Base-by-base conservation (phyloP, 768 basidiomycete genomes). In the Steccherinum ochraceum region DNA sequence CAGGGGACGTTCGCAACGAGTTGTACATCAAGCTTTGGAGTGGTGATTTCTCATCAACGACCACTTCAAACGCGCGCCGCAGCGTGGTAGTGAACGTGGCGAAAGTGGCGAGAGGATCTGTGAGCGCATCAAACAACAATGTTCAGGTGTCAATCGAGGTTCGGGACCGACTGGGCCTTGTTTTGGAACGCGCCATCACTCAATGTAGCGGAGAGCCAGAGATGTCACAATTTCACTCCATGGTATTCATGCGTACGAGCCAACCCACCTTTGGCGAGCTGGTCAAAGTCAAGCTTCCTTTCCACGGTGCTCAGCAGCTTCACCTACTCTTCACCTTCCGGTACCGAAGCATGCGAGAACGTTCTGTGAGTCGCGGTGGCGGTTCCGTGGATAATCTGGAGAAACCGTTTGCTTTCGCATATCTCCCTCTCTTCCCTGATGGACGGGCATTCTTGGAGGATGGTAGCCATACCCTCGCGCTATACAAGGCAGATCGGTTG, bases 1-100 rank as follows among this genome's bases (percentile, higher is more conserved):
- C 94, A 2, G 90, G 89, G 5, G 87, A 90, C 54, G 69, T 81
- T n/a, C 83, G 95, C 13, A 97, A 98, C 61, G 95, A 98, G 56
- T 75, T 97, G 12, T 98, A 97, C 67, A 79, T 97, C 71, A 96
- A 96, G 66, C 78, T 98, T 0, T 97, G 93, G 93, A 86, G 84
- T 50, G 95, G 91, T 35, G 88, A 93, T 55, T 98, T 98, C 63
- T 69, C 75, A 2, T 69, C 79, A 0, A 72, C 78, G 2, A 77
- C 79, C 52, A 67, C 65, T 40, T 68, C 69, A 23, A 68, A 72
- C 40, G 73, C 84, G 2, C 84, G 85, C 41, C 67, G 72, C 24
- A 78, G 73, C 56, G 73, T 89, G 46, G n/a, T n/a, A n/a, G n/a
- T n/a, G n/a, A n/a, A n/a, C n/a, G 30, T 35, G 30, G 73, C 77